Evolutionary conservation across 2,329 filamentous ascomycete genomes (phyloP), one percentile per base, ranked within the genome.

Genomic region (Penicillium rolfsii): DNA sequence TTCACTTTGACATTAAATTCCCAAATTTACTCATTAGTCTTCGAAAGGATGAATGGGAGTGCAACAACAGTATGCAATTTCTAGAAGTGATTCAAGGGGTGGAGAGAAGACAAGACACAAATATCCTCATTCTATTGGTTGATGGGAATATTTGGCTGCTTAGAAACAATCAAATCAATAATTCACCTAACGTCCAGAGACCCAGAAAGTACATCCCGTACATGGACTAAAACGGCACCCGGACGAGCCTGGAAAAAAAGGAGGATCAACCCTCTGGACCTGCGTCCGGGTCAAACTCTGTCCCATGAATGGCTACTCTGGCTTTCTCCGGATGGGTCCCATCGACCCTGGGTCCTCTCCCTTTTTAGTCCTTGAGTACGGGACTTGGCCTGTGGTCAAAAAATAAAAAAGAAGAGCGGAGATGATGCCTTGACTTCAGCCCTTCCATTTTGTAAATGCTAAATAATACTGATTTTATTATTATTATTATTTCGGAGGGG

Each of bases 211-310:
- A 30, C 28, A 30, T 33, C 4, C 30, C 30, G 35, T 28, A 66
- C 66, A 67, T 67, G 64, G 66, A 67, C 71, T 65, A 71, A 72
- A 67, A 68, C 68, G 69, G 70, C 71, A 70, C 66, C 69, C 66
- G 71, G 70, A 72, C 70, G 67, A 71, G 69, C 64, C 71, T 69
- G 71, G 68, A 38, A 36, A 53, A 52, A 74, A 73, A 71, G 71
- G 72, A 73, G 72, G 73, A 76, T 75, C 73, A 74, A 67, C 73
- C 72, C 69, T 73, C 68, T 75, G 73, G 74, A 74, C 72, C 73
- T 76, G 73, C 73, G 72, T 75, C 73, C 71, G 69, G 72, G 66
- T 71, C 71, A 73, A 76, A 75, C 71, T 75, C 64, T 76, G 71
- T 71, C 67, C 64, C 67, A 36, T 46, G 67, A 65, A 69, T 70